A percentile compares a stretch with the other conserved stretches of the same genome.
Conservation (phyloP, 2,329 filamentous ascomycete species). For the Aspergillus latus region DNA sequence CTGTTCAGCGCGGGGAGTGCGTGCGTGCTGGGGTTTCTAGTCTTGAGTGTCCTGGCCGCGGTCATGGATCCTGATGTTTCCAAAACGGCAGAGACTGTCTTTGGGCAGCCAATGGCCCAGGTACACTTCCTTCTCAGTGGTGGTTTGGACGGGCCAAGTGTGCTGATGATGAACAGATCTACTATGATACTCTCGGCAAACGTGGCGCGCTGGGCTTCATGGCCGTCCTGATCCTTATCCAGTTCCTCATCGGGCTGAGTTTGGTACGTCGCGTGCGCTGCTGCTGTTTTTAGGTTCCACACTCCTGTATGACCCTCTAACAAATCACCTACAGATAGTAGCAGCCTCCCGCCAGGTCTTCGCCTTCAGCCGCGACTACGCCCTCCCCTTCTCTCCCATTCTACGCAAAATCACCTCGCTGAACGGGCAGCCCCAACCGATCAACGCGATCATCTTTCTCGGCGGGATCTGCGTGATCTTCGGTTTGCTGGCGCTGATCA, state of each 20-base stretch:
- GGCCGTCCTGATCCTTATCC: slow-evolving; percentile 59
- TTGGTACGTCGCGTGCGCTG: slow-evolving; percentile 35
- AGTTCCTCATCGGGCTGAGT: slow-evolving; percentile 62
- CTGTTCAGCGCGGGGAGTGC: slow-evolving; percentile 54
- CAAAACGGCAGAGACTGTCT: slow-evolving; percentile 49
- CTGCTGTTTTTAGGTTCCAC: too few relatives aligned
- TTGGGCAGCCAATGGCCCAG: slow-evolving; percentile 60
- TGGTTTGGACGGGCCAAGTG: neutral
- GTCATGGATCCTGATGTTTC: slow-evolving; percentile 56
- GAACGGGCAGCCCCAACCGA: slow-evolving; percentile 56
- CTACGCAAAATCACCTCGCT: slow-evolving; percentile 57
- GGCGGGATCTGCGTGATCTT: slow-evolving; percentile 53
- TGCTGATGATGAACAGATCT: slow-evolving; percentile 35
- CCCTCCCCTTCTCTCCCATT: slow-evolving; percentile 59
- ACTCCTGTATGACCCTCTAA: neutral
- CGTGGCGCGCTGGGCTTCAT: slow-evolving; percentile 60
- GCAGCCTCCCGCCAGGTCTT: slow-evolving; percentile 62
- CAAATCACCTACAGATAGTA: slow-evolving; percentile 41
- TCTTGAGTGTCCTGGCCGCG: slow-evolving; percentile 58
- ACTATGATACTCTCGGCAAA: slow-evolving; percentile 62
- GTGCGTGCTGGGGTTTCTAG: slow-evolving; percentile 58
- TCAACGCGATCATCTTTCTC: slow-evolving; percentile 57
- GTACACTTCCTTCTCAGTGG: slow-evolving; percentile 16
- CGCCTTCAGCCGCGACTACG: slow-evolving; percentile 64
- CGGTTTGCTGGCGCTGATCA: slow-evolving; percentile 60